A percentile compares a stretch with the other conserved stretches of the same genome.
phyloP scores from a whole-genome alignment of 495 filamentous ascomycete species.

The Penicillium soppii region DNA sequence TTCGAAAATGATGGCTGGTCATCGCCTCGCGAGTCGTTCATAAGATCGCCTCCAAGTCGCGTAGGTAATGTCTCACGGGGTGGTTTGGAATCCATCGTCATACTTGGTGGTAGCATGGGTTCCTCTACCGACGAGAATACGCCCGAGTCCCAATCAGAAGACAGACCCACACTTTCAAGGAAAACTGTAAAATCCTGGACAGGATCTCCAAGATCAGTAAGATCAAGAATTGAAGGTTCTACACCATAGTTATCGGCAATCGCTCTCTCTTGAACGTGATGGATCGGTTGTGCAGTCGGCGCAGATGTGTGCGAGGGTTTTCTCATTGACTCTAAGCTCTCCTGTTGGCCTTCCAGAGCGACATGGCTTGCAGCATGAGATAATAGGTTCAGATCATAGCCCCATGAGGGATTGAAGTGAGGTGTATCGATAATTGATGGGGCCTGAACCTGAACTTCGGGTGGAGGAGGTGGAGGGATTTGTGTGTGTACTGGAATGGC shows the following conservation, averaged over 20 bases:
- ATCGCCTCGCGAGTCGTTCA: constrained; percentile 41
- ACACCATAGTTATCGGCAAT: constrained; percentile 49
- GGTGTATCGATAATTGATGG: constrained; percentile 45
- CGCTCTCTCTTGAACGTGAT: constrained; percentile 36
- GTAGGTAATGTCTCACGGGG: constrained; percentile 28
- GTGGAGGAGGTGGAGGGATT: constrained; percentile 31
- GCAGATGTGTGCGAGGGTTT: constrained; percentile 34
- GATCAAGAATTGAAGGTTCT: constrained; percentile 47
- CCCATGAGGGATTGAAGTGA: constrained; percentile 52
- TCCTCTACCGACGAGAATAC: constrained; percentile 49
- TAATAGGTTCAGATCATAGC: constrained; percentile 49
- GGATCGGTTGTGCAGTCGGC: constrained; percentile 33
- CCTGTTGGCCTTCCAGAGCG: constrained; percentile 48
- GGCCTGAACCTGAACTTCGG: constrained; percentile 41
- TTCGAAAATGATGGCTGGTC: constrained; percentile 56
- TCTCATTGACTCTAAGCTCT: constrained; percentile 42
- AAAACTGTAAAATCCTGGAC: constrained; percentile 53
- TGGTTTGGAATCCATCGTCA: constrained; percentile 41
- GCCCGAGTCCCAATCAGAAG: constrained; percentile 51
- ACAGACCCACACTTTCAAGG: constrained; percentile 49
- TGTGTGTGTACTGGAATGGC: constrained; percentile 44
- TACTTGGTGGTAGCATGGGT: constrained; percentile 35
- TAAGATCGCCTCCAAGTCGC: constrained; percentile 37
- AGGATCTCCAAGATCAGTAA: constrained; percentile 47
- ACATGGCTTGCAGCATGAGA: constrained; percentile 53